Percentiles rank a stretch among this genome's conserved stretches.
Conservation (phyloP, 805 yeast genomes). For the Sugiyamaella lignohabitans region DNA sequence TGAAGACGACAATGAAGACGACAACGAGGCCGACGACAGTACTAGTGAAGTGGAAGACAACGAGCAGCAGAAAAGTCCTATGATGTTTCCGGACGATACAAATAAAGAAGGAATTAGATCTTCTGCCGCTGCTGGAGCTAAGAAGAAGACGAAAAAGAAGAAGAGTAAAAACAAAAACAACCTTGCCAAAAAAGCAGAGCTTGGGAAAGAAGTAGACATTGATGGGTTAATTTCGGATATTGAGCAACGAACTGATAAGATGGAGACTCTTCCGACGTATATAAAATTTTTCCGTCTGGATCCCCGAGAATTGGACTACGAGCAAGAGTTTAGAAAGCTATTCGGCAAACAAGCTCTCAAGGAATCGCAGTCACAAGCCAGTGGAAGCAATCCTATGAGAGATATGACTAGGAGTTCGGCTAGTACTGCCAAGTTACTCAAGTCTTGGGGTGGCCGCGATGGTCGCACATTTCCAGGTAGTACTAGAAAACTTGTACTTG, state of each 20-base stretch:
- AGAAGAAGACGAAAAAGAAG: slow-evolving; percentile 22
- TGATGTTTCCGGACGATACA: background rate
- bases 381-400: slow-evolving; percentile 4
- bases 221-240: no score
- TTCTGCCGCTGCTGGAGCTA: background rate
- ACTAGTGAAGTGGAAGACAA: background rate
- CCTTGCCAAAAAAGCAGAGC: slow-evolving; percentile 14
- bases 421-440: slow-evolving; percentile 35
- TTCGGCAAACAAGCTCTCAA: slow-evolving; percentile 48
- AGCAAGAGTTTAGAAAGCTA: slow-evolving; percentile 59
- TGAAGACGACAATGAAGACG: slow-evolving; percentile 19
- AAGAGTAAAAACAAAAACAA: slow-evolving; percentile 23
- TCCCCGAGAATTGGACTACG: slow-evolving; percentile 60
- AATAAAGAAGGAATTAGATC: background rate
- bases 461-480: slow-evolving; percentile 70
- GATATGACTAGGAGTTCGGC: background rate
- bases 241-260: no score
- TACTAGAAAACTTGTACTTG: slow-evolving; percentile 55
- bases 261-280: slow-evolving; percentile 31
- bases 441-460: slow-evolving; percentile 85
- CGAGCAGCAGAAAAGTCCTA: background rate
- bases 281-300: slow-evolving; percentile 38
- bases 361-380: slow-evolving; percentile 28
- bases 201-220: slow-evolving; percentile 18
- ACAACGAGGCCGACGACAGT: slow-evolving; percentile 7